Evolutionary conservation across 495 filamentous ascomycete species (phyloP).

Genomic region (Sphaerosporella brunnea): DNA sequence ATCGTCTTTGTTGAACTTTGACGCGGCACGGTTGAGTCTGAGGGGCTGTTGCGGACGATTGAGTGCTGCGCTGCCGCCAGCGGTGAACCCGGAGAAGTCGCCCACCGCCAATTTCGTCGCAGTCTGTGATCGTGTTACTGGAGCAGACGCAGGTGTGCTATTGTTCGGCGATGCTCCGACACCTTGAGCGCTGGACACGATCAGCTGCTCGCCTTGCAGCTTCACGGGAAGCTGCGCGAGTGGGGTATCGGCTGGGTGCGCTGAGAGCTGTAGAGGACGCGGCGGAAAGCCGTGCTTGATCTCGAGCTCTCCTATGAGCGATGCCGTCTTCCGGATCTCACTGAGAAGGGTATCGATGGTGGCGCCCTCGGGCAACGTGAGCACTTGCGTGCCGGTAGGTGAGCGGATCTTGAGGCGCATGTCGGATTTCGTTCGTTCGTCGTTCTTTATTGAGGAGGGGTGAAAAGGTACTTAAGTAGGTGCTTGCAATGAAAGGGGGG

Average conservation of each 20-base stretch:
- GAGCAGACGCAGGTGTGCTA: constrained; percentile 9
- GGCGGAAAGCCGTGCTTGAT: constrained; percentile 81
- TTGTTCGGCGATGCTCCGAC: constrained; percentile 13
- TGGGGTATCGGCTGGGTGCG: constrained; percentile 30
- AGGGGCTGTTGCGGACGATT: constrained; percentile 17
- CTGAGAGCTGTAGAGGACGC: constrained; percentile 44
- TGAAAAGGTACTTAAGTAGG: no score
- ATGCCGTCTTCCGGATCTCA: constrained; percentile 16
- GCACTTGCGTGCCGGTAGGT: constrained; percentile 19
- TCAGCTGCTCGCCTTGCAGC: constrained; percentile 66
- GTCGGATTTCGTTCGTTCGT: no score
- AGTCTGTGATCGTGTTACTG: constrained; percentile 16
- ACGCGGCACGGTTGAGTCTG: constrained; percentile 27
- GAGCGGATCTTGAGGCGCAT: constrained; percentile 25
- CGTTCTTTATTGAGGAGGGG: no score
- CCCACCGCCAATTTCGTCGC: constrained; percentile 13
- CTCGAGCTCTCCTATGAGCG: constrained; percentile 37
- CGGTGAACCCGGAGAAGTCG: background rate
- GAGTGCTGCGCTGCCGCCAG: constrained; percentile 4
- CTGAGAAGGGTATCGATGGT: constrained; percentile 17
- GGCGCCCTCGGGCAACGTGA: constrained; percentile 14
- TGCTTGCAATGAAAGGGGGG: no score
- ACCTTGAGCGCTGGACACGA: constrained; percentile 36
- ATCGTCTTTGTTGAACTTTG: constrained; percentile 34
- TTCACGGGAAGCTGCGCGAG: constrained; percentile 43